Conservation (phyloP, 169 alveolate species). For the Plasmodium coatneyi region DNA sequence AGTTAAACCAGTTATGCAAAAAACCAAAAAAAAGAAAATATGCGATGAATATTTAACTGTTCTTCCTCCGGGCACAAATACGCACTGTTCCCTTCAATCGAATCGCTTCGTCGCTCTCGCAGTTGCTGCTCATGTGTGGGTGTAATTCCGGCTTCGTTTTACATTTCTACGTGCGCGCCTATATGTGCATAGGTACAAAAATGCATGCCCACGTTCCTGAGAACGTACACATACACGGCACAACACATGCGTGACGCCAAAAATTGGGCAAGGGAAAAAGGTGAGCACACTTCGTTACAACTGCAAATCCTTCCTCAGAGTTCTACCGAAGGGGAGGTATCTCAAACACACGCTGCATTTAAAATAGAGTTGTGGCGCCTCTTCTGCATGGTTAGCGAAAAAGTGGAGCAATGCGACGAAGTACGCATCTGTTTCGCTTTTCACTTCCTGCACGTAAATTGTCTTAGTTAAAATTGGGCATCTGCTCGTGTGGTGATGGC, state of each 20-base stretch:
- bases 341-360: not conserved
- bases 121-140: not conserved
- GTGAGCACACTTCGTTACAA: not conserved
- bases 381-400: not conserved
- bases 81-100: not conserved
- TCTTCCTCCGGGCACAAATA: not conserved
- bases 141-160: not conserved
- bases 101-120: not conserved
- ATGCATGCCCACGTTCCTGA: not conserved
- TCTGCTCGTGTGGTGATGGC: not conserved
- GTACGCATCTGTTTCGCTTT: not conserved
- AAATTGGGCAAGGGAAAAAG: not conserved
- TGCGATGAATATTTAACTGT: not conserved
- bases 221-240: not conserved
- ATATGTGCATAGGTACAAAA: not conserved
- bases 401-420: not conserved
- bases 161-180: not conserved
- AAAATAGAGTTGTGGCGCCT: not conserved
- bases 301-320: not conserved
- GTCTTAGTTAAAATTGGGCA: not conserved
- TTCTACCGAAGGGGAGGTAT: not conserved
- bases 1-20: constrained; percentile 33
- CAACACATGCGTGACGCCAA: not conserved
- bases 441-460: not conserved
- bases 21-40: constrained; percentile 62